Percentiles rank a stretch among this genome's conserved stretches.
These are phyloP conservation scores for Naegleria gruberi DNA, from an alignment of 208 protist genomes.

Conservation along the genomic window DNA sequence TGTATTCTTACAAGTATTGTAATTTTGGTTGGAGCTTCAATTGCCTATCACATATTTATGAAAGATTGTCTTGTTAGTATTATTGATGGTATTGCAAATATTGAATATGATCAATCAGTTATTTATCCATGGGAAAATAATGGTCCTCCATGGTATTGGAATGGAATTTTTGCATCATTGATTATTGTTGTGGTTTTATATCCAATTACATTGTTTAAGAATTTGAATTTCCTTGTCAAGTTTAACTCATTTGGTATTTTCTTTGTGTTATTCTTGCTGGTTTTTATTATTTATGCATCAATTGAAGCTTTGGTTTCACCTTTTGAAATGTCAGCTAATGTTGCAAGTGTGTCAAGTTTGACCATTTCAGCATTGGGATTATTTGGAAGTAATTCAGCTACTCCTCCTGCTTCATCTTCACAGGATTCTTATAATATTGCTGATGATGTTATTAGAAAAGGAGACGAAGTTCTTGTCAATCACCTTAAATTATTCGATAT, in stretches of 20 bases:
- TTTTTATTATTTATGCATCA: conserved; percentile 13
- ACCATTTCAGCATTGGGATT: not conserved
- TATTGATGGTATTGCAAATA: not conserved
- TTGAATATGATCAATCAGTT: not conserved
- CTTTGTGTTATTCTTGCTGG: not conserved
- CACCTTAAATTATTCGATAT: not conserved
- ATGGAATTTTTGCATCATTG: not conserved
- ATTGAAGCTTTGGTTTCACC: not conserved
- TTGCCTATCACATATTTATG: conserved; percentile 19
- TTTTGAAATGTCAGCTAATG: not conserved
- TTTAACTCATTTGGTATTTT: conserved; percentile 21
- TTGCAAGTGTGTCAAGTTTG: not conserved
- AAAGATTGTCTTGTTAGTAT: not conserved
- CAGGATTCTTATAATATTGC: not conserved
- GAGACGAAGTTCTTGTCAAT: not conserved
- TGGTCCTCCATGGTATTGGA: not conserved
- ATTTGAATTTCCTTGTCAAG: not conserved
- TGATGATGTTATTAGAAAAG: not conserved
- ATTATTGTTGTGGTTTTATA: not conserved
- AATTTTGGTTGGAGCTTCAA: not conserved
- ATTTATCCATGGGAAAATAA: not conserved
- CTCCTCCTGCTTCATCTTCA: not conserved
- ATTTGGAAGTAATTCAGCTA: not conserved
- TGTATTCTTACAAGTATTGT: not conserved
- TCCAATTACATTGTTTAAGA: not conserved